A percentile compares a stretch with the other conserved stretches of the same genome.
These are phyloP conservation scores for Eucalyptus lansdowneana DNA, from an alignment of 345 rosid genomes.

Conservation along the genomic window DNA sequence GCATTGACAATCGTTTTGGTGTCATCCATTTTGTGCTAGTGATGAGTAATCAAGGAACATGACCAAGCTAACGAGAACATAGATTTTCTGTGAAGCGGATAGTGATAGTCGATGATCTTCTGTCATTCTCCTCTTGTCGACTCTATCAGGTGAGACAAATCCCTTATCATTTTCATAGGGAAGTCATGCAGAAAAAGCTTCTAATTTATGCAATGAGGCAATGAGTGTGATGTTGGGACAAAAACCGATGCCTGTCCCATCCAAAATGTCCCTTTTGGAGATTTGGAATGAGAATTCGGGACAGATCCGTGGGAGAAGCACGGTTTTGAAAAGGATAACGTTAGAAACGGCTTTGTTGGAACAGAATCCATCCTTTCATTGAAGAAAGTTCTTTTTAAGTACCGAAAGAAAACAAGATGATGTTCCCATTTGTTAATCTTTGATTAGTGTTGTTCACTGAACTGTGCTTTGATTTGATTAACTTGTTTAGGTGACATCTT, in stretches of 20 bases:
- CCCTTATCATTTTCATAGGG: not conserved
- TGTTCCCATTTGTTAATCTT: too few relatives aligned
- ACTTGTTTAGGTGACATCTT: too few relatives aligned
- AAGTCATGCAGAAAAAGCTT: not conserved
- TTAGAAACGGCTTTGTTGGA: not conserved
- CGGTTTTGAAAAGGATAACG: not conserved
- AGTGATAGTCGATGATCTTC: not conserved
- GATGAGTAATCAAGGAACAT: not conserved
- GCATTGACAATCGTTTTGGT: not conserved
- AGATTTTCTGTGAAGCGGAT: not conserved
- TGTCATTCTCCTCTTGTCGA: not conserved
- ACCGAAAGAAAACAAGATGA: too few relatives aligned
- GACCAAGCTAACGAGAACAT: not conserved
- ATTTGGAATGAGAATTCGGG: not conserved
- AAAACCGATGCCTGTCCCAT: not conserved
- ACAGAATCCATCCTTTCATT: not conserved
- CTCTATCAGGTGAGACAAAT: not conserved
- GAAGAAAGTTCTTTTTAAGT: not conserved
- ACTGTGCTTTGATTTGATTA: too few relatives aligned
- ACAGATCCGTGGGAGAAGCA: not conserved
- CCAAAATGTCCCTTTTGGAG: not conserved
- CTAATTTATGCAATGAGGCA: not conserved
- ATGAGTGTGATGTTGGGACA: not conserved
- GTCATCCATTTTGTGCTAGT: not conserved
- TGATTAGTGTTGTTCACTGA: too few relatives aligned